Evolutionary conservation across 2,329 filamentous ascomycete genomes (phyloP).

Genomic region (Aspergillus fructus): DNA sequence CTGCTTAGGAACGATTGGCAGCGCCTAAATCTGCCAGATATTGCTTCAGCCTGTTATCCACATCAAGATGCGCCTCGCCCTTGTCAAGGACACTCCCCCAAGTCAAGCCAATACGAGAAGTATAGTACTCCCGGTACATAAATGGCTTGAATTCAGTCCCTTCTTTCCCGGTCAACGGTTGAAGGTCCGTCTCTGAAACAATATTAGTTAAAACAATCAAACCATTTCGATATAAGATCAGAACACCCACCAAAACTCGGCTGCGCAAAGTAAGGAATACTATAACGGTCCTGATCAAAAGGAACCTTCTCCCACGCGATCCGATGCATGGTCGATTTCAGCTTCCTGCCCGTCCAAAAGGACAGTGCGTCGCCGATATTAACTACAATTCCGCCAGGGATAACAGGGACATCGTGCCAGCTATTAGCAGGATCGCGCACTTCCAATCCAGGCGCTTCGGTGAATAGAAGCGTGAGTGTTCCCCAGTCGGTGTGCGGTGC

Average conservation of each 20-base stretch:
- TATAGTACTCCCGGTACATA: neutral
- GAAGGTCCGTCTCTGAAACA: neutral
- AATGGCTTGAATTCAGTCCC: neutral
- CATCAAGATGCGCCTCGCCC: neutral
- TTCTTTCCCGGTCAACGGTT: neutral
- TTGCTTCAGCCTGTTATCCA: neutral
- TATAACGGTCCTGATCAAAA: neutral
- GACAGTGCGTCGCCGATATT: slow-evolving; percentile 1
- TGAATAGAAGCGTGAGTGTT: neutral
- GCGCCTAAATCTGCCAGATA: neutral
- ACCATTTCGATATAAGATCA: neutral
- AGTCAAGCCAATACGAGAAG: neutral
- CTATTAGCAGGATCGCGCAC: neutral
- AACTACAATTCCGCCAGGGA: neutral
- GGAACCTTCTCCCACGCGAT: slow-evolving; percentile 1
- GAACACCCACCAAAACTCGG: neutral
- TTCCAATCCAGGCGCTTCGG: neutral
- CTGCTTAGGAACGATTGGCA: neutral
- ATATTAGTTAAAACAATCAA: neutral
- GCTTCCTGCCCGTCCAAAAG: neutral
- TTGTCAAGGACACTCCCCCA: neutral
- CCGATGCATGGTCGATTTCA: neutral
- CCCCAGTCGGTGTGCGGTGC: neutral
- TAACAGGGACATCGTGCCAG: neutral
- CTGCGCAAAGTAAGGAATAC: neutral